Base-by-base conservation (phyloP, 129 eudicot genomes). In the Flaveria ramosissima region DNA sequence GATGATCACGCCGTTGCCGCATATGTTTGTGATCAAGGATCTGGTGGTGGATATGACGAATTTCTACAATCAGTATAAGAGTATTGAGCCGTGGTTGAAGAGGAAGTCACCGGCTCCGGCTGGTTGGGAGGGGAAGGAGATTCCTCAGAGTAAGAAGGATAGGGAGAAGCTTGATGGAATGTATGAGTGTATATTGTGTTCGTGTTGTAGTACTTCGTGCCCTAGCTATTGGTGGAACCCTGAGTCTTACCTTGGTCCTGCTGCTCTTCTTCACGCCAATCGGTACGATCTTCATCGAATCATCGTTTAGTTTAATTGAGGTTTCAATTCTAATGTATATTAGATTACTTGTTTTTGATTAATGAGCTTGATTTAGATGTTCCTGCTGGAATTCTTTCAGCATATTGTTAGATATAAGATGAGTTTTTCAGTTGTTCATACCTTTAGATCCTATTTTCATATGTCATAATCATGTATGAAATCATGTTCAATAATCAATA, bases 221-320 rank as follows among this genome's bases (percentile, higher is more conserved):
- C 98, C 98, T 74, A 92, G 98, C 81, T 92, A 92, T 77, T 92
- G 98, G 98, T 92, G 98, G 98, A 92, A 92, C 30, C 98, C 96
- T 21, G 98, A 92, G 75, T 84, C 90, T 23, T 92, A 92, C 72
- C 88, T 92, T 7, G 98, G 96, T 11, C 98, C 96, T 21, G 98
- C 94, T 41, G 94, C 98, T 21, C 90, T 92, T 46, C 90, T 92
- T 48, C 96, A 90, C 46, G 98, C 96, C 57, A 87, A 92, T 60
- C 60, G 97, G 96, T 63, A 36, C 6, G 41, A 36, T 36, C 41
- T n/a, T n/a, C n/a, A n/a, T n/a, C n/a, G n/a, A n/a, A n/a, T n/a
- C n/a, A n/a, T n/a, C n/a, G n/a, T n/a, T n/a, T n/a, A 56, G 9
- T 45, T 12, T 45, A 1, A 45, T 57, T 57, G 32, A 57, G 3